These are phyloP conservation scores for Metarhizium guizhouense DNA, from an alignment of 2,329 filamentous ascomycete genomes.

Conservation along the genomic window DNA sequence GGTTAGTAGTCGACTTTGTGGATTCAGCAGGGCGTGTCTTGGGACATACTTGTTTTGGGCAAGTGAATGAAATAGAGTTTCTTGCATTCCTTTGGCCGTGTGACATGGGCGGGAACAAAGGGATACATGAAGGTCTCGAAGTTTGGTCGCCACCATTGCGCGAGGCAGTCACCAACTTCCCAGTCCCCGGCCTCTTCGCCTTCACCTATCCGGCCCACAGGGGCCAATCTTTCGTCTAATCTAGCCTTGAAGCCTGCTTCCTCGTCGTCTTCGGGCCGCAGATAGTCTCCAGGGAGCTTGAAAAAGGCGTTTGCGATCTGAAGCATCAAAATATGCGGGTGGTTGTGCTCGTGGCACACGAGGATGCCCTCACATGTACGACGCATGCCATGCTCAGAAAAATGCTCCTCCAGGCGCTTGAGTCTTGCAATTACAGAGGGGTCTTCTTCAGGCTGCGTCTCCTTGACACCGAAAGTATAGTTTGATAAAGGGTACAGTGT, in stretches of 20 bases:
- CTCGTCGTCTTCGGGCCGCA: conserved; percentile 83
- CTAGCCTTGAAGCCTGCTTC: conserved; percentile 89
- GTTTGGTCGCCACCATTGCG: conserved; percentile 98
- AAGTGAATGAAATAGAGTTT: conserved; percentile 97
- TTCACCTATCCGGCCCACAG: conserved; percentile 78
- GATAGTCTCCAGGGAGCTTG: conserved; percentile 94
- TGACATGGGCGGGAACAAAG: conserved; percentile 92
- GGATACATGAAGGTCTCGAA: conserved; percentile 99
- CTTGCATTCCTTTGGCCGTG: conserved; percentile 96
- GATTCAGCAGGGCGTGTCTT: neutral
- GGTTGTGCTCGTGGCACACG: conserved; percentile 98
- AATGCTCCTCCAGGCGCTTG: conserved; percentile 94
- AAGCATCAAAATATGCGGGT: conserved; percentile 96
- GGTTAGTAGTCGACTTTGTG: neutral
- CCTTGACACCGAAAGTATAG: conserved; percentile 98
- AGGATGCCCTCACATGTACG: conserved; percentile 94
- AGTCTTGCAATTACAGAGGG: conserved; percentile 88
- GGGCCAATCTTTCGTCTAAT: conserved; percentile 86
- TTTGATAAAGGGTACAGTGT: conserved; percentile 92
- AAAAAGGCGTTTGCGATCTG: conserved; percentile 99
- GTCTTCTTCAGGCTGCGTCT: conserved; percentile 96
- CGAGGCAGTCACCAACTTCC: conserved; percentile 89
- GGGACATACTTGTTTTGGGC: conserved; percentile 70
- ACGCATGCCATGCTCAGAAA: conserved; percentile 85
- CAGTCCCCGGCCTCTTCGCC: conserved; percentile 80